These are phyloP conservation scores for Ophiognomonia clavigignenti-juglandacearum DNA, from an alignment of 2,329 filamentous ascomycete species.

Conservation along the genomic window DNA sequence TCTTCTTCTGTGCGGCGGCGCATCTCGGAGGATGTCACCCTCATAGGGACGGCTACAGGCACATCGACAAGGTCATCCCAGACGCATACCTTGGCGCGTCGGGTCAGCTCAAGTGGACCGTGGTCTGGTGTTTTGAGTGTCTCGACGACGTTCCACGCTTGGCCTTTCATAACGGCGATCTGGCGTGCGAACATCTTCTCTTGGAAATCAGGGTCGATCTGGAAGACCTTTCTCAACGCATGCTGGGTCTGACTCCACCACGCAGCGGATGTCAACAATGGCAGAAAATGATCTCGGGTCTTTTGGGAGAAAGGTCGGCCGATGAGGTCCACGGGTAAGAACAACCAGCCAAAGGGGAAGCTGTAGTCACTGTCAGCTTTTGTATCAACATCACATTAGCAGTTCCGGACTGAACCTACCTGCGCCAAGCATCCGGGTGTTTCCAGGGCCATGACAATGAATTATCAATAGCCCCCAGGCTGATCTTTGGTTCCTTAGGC, in stretches of 20 bases:
- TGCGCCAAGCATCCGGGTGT: conserved; percentile 83
- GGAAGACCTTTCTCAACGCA: conserved; percentile 80
- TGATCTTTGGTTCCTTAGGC: conserved; percentile 53
- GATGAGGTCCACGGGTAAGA: conserved; percentile 92
- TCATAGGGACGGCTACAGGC: conserved; percentile 87
- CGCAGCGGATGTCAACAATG: conserved; percentile 83
- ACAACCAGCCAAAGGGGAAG: conserved; percentile 98
- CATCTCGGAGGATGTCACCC: conserved; percentile 78
- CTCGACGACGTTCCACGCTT: conserved; percentile 98
- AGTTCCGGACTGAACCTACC: conserved; percentile 29
- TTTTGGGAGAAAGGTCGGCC: conserved; percentile 93
- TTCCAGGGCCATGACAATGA: conserved; percentile 99
- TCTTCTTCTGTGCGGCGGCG: conserved; percentile 56
- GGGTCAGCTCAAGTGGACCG: conserved; percentile 86
- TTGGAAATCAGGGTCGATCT: conserved; percentile 91
- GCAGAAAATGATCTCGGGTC: conserved; percentile 92
- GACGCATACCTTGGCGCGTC: conserved; percentile 85
- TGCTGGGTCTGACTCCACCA: conserved; percentile 97
- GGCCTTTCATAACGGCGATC: conserved; percentile 98
- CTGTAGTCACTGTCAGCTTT: conserved; percentile 41
- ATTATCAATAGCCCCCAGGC: conserved; percentile 93
- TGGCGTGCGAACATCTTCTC: conserved; percentile 99
- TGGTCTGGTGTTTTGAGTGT: conserved; percentile 90
- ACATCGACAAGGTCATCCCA: conserved; percentile 98
- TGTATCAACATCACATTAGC: too few species aligned